These are phyloP conservation scores for Yamadazyma songkhlaensis DNA, from an alignment of 1,139 yeast genomes.

Conservation along the genomic window DNA sequence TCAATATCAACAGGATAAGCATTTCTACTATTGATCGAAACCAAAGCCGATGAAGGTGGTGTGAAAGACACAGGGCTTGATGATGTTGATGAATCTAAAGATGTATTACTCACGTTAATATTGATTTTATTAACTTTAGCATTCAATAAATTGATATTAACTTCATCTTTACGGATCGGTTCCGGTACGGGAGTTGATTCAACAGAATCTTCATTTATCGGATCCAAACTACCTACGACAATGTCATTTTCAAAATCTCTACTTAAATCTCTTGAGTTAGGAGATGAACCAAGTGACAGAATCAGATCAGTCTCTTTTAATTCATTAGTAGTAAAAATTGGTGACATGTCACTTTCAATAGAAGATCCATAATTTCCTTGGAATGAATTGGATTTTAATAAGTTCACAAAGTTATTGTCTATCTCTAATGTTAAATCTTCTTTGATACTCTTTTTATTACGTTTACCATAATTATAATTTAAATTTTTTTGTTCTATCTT, in stretches of 20 bases:
- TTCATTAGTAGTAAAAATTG: constrained; percentile 38
- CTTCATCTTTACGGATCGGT: constrained; percentile 2
- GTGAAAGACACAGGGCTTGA: constrained; percentile 5
- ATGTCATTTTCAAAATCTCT: constrained; percentile 12
- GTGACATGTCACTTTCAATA: constrained; percentile 39
- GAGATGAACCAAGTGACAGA: constrained; percentile 27
- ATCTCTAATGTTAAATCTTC: constrained; percentile 35
- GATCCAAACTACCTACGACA: constrained; percentile 30
- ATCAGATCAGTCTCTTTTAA: constrained; percentile 40
- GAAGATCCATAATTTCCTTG: constrained; percentile 27
- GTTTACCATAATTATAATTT: constrained; percentile 6
- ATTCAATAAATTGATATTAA: constrained; percentile 4
- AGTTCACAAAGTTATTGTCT: constrained; percentile 44
- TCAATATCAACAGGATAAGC: constrained; percentile 46
- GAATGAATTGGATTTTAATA: constrained; percentile 20
- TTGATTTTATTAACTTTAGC: constrained; percentile 1
- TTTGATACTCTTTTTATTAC: constrained; percentile 5
- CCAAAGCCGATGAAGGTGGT: constrained; percentile 24
- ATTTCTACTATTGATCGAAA: constrained; percentile 14
- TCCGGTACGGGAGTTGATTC: constrained; percentile 37
- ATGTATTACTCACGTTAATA: background rate
- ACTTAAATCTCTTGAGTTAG: constrained; percentile 9
- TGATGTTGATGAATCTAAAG: constrained; percentile 18
- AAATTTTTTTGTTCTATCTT: constrained; percentile 14
- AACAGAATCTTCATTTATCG: constrained; percentile 37